Base-by-base conservation (phyloP, 1,284 basidiomycete genomes). In the Cutaneotrichosporon arboriforme region DNA sequence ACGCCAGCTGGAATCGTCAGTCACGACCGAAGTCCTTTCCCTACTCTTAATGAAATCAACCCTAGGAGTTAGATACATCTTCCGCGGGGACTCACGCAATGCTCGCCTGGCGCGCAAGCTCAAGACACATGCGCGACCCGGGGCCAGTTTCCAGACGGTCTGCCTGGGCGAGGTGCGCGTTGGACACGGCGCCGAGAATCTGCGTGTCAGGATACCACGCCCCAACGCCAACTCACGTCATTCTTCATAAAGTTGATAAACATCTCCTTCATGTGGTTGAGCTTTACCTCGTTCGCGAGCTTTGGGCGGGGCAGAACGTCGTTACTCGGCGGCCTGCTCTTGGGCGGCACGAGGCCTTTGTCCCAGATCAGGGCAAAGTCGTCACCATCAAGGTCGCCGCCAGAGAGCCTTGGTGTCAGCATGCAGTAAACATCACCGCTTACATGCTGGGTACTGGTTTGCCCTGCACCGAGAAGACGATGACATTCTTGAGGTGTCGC, bases 281-380 rank as follows among this genome's bases (percentile, higher is more conserved):
- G 23, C 14, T 55, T 55, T 0, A 66, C 64, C 36, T 54, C 43
- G 31, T 51, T 34, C 17, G 65, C 63, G 1, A 21, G 49, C 8
- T 26, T 17, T 0, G 60, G 62, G 18, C 34, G 34, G 0, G 47
- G 41, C 12, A 58, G 44, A 1, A 51, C 54, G 49, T 31, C 26
- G 26, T 31, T 64, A 65, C 20, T 53, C 46, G 4, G 54, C 0
- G 65, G 57, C n/a, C 45, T 23, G 3, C 44, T 46, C 22, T 46
- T 20, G 37, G 44, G 20, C 2, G 57, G 60, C 21, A 64, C 37
- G 17, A 65, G 52, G 8, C 49, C 43, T 7, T 54, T 34, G 15
- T 68, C 63, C 62, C 62, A 68, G 42, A 68, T 64, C 15, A 68
- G 56, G 9, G 60, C 61, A 45, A 61, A 67, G 34, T 62, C 55